A percentile compares a stretch with the other conserved stretches of the same genome.
Evolutionary conservation across 2,329 filamentous ascomycete genomes (phyloP).

Genomic region (Blumeria hordei): DNA sequence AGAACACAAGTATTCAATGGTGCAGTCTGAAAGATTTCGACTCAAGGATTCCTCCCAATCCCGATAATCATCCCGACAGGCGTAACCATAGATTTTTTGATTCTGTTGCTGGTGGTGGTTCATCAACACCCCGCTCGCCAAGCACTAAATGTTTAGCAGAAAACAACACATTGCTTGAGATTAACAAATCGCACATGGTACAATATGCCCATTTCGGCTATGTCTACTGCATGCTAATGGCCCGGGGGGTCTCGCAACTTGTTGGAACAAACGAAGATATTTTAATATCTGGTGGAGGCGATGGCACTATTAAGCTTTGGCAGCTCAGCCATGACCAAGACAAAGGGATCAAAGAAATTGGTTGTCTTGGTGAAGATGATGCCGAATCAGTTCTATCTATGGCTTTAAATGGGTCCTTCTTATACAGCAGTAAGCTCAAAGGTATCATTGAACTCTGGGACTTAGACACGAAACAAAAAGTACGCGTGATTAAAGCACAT

Average conservation of each 20-base stretch:
- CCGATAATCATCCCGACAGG: constrained; percentile 46
- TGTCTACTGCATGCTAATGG: constrained; percentile 85
- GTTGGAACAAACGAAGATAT: constrained; percentile 55
- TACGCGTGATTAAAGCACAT: constrained; percentile 65
- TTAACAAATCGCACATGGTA: constrained; percentile 54
- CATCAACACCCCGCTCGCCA: constrained; percentile 44
- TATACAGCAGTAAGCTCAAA: constrained; percentile 73
- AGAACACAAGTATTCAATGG: constrained; percentile 94
- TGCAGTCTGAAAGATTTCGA: constrained; percentile 45
- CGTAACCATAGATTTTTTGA: constrained; percentile 83
- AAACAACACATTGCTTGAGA: constrained; percentile 49
- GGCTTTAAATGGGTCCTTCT: constrained; percentile 67
- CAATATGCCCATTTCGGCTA: constrained; percentile 92
- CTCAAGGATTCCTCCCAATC: constrained; percentile 32
- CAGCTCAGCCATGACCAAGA: constrained; percentile 30
- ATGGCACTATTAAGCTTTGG: constrained; percentile 93
- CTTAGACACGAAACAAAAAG: constrained; percentile 72
- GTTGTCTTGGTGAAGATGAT: constrained; percentile 35
- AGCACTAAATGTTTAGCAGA: constrained; percentile 20
- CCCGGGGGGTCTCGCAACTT: constrained; percentile 40
- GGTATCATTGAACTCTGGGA: constrained; percentile 94
- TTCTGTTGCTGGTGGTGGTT: constrained; percentile 64
- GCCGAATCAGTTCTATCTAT: constrained; percentile 49
- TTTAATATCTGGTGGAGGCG: constrained; percentile 73
- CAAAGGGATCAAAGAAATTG: constrained; percentile 44